Conservation (phyloP, 495 filamentous ascomycete genomes). For the Penicillium roqueforti region DNA sequence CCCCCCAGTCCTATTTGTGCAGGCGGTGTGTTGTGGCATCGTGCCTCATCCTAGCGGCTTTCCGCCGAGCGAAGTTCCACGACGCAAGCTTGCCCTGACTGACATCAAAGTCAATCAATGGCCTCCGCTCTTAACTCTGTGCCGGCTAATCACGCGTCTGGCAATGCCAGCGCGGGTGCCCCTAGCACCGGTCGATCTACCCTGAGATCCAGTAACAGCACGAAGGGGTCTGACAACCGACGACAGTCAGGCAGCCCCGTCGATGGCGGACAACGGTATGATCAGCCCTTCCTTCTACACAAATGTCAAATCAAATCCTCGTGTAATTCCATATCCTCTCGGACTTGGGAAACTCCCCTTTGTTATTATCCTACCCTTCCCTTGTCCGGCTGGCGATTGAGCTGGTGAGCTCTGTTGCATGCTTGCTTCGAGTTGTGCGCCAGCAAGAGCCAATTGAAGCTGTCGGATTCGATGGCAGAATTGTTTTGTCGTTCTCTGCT, state of each 20-base stretch:
- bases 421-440: slow-evolving; percentile 16
- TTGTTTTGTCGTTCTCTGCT: background rate
- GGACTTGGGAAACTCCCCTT: background rate
- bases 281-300: slow-evolving; percentile 6
- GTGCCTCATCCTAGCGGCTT: slow-evolving; percentile 33
- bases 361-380: background rate
- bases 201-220: slow-evolving; percentile 47
- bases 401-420: slow-evolving; percentile 9
- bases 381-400: background rate
- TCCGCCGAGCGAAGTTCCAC: slow-evolving; percentile 42
- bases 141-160: slow-evolving; percentile 45
- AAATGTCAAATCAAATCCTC: slow-evolving; percentile 3
- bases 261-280: slow-evolving; percentile 54
- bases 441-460: slow-evolving; percentile 19
- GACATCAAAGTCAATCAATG: slow-evolving; percentile 41
- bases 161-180: slow-evolving; percentile 37
- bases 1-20: slow-evolving; percentile 27
- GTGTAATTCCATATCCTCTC: slow-evolving; percentile 1
- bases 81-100: slow-evolving; percentile 36
- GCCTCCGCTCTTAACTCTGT: slow-evolving; percentile 48
- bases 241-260: slow-evolving; percentile 55
- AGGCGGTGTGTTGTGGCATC: slow-evolving; percentile 42
- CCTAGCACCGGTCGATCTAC: slow-evolving; percentile 44
- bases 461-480: slow-evolving; percentile 8
- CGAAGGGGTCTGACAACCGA: slow-evolving; percentile 51